Conservation (phyloP, 2,329 filamentous ascomycete genomes). For the Exophiala sideris region DNA sequence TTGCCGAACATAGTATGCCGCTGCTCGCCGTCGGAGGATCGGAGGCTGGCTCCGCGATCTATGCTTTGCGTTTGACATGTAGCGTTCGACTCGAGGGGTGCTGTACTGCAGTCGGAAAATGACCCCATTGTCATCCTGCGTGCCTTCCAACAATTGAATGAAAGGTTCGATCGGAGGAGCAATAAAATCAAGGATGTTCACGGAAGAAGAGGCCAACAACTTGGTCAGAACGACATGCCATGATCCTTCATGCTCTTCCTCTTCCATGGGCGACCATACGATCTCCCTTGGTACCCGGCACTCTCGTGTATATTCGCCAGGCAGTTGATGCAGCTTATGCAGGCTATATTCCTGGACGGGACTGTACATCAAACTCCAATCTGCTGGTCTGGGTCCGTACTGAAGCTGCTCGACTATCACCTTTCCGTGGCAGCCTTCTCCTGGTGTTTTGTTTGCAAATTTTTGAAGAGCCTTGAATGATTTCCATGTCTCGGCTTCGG, state of each 20-base stretch:
- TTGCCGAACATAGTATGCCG: not conserved
- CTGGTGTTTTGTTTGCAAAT: not conserved
- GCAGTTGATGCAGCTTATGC: not conserved
- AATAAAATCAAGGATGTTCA: not conserved
- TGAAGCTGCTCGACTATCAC: constrained; percentile 1
- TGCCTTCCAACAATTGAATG: not conserved
- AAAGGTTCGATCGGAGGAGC: not conserved
- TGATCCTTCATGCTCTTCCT: not conserved
- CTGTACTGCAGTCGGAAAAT: constrained; percentile 1
- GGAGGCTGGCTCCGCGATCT: not conserved
- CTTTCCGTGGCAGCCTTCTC: not conserved
- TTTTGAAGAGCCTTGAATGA: not conserved
- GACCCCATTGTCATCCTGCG: constrained; percentile 1
- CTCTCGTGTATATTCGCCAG: not conserved
- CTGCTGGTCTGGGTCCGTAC: constrained; percentile 6
- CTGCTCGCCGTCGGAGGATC: not conserved
- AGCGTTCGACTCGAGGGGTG: not conserved
- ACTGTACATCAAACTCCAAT: too few species aligned
- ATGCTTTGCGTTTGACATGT: too few species aligned
- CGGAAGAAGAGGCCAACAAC: not conserved
- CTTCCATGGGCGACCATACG: not conserved
- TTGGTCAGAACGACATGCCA: not conserved
- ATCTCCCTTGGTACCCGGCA: not conserved
- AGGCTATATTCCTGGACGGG: too few species aligned
- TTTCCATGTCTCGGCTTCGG: constrained; percentile 4